Evolutionary conservation across 2,329 filamentous ascomycete genomes (phyloP).

Genomic region (Sordariomycetes sp.): DNA sequence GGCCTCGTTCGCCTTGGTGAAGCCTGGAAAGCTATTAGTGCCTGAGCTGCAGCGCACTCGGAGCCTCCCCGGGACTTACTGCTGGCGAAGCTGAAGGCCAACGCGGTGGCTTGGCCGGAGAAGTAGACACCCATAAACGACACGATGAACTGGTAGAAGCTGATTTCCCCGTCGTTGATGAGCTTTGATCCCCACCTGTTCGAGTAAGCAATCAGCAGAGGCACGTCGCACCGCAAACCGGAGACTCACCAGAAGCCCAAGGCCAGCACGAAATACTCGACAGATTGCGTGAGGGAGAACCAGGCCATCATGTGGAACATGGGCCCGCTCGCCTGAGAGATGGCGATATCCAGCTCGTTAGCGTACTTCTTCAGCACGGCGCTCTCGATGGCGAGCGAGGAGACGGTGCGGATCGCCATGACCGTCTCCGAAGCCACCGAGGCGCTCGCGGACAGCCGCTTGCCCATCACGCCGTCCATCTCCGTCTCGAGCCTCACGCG

Average conservation of each 20-base stretch:
- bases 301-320: slow-evolving; percentile 28
- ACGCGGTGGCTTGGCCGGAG: slow-evolving; percentile 13
- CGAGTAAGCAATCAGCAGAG: background rate
- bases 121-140: slow-evolving; percentile 29
- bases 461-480: slow-evolving; percentile 31
- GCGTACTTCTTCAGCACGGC: slow-evolving; percentile 25
- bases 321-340: slow-evolving; percentile 15
- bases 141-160: slow-evolving; percentile 25
- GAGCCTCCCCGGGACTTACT: slow-evolving; percentile 12
- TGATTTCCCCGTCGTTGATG: slow-evolving; percentile 19
- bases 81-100: slow-evolving; percentile 20
- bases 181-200: slow-evolving; percentile 12
- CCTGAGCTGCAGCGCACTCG: background rate
- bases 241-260: slow-evolving; percentile 24
- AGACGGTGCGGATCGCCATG: slow-evolving; percentile 35
- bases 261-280: slow-evolving; percentile 25
- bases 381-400: slow-evolving; percentile 33
- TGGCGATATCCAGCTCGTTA: slow-evolving; percentile 17
- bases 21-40: slow-evolving; percentile 19
- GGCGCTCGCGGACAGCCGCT: slow-evolving; percentile 32
- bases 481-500: slow-evolving; percentile 36
- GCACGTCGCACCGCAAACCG: background rate
- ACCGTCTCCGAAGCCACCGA: slow-evolving; percentile 37
- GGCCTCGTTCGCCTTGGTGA: slow-evolving; percentile 36
- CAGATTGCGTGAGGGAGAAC: slow-evolving; percentile 27